phyloP scores from a whole-genome alignment of 768 basidiomycete species.

The Termitomyces sp. region DNA sequence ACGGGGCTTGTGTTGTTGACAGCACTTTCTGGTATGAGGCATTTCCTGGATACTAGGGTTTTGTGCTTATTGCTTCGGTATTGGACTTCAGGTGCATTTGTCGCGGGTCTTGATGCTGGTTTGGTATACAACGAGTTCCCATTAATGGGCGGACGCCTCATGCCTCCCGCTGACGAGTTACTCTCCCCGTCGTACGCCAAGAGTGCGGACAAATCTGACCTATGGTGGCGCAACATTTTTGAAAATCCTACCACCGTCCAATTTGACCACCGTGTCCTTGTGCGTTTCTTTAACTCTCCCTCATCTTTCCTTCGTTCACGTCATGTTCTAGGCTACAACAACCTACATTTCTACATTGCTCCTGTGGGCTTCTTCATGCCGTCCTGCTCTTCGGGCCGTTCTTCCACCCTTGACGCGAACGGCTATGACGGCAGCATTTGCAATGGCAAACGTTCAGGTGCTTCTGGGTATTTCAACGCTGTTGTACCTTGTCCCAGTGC shows the following conservation, averaged over 20 bases:
- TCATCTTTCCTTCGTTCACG: background rate
- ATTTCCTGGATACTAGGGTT: background rate
- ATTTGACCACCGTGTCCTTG: conserved; percentile 92
- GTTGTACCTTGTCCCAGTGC: conserved; percentile 89
- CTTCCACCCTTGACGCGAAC: conserved; percentile 62
- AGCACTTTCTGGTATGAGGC: conserved; percentile 76
- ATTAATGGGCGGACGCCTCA: conserved; percentile 85
- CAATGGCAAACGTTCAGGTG: conserved; percentile 83
- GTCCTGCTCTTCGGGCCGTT: conserved; percentile 51
- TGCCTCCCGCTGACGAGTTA: conserved; percentile 81
- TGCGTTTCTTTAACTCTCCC: conserved; percentile 34
- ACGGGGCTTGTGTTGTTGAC: conserved; percentile 86
- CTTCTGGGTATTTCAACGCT: conserved; percentile 66
- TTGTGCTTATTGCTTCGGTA: background rate
- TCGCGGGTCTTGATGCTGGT: conserved; percentile 96
- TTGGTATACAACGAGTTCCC: conserved; percentile 99
- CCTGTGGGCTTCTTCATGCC: conserved; percentile 59
- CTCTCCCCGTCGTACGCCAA: conserved; percentile 76
- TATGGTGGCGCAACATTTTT: conserved; percentile 95
- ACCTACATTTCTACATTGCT: conserved; percentile 72
- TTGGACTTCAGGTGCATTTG: conserved; percentile 79
- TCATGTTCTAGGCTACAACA: conserved; percentile 63
- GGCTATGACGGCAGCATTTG: conserved; percentile 60
- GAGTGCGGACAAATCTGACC: conserved; percentile 62
- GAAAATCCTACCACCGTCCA: conserved; percentile 99